phyloP scores from a whole-genome alignment of 768 basidiomycete genomes.

The Crucibulum laeve region DNA sequence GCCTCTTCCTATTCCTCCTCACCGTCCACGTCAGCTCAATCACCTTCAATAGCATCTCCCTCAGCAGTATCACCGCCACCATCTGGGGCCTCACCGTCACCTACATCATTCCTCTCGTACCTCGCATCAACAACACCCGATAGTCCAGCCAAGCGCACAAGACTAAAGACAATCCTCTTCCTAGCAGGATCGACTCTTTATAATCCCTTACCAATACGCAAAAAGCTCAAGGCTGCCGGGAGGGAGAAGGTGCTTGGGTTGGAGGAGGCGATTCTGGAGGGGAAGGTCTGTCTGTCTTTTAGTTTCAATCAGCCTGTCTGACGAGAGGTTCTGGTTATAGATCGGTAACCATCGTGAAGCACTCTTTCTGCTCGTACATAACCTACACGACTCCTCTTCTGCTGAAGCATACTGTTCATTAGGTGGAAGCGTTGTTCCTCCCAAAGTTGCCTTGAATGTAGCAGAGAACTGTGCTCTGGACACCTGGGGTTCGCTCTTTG shows the following conservation, averaged over 20 bases:
- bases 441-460: slow-evolving; percentile 47
- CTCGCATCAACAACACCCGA: slow-evolving; percentile 82
- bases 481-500: slow-evolving; percentile 43
- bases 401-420: slow-evolving; percentile 86
- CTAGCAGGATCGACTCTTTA: slow-evolving; percentile 75
- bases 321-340: slow-evolving; percentile 11
- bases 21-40: slow-evolving; percentile 18
- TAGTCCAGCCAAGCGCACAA: slow-evolving; percentile 64
- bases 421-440: slow-evolving; percentile 69
- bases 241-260: slow-evolving; percentile 1
- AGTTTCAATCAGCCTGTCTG: slow-evolving; percentile 3
- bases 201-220: slow-evolving; percentile 32
- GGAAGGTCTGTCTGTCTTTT: slow-evolving; percentile 1
- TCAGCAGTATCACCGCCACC: too few relatives aligned
- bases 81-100: too few relatives aligned
- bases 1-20: slow-evolving; percentile 51
- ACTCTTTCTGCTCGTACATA: slow-evolving; percentile 62
- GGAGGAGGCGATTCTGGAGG: slow-evolving; percentile 8
- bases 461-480: slow-evolving; percentile 46
- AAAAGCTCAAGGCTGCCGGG: not conserved
- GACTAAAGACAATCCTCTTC: slow-evolving; percentile 75
- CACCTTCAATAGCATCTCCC: too few relatives aligned
- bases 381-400: slow-evolving; percentile 67
- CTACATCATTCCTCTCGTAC: slow-evolving; percentile 65
- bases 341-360: slow-evolving; percentile 58